Base-by-base conservation (phyloP, 768 basidiomycete species). In the Coprinellus aureogranulatus region DNA sequence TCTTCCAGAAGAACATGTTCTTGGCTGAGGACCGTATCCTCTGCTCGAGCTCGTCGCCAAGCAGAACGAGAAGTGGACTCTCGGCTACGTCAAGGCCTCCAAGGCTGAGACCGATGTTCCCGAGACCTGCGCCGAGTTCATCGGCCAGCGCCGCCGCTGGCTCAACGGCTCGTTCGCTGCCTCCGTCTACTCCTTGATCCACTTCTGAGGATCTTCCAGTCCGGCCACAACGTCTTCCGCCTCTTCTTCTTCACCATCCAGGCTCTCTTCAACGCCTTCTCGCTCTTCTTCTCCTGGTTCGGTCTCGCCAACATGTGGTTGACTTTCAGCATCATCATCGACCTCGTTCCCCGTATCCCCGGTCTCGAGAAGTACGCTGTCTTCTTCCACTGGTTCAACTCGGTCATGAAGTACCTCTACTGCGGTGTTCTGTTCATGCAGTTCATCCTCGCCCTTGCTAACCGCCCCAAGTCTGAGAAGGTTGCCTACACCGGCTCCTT, bases 181-280 rank as follows among this genome's bases (percentile, higher is more conserved):
- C 12, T 64, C 54, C 42, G 53, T 93, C 87, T 96, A 96, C 72
- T 87, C 93, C 5, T 73, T 97, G n/a, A 89, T 93, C 66, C 90
- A 96, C 74, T 98, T 96, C 77, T 92, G 89, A 81, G 83, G 61
- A 81, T 96, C 52, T 98, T 97, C 74, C 82, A 80, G 63, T 93
- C 91, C 27, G 83, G 87, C 12, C 95, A 98, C 65, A 90, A 90
- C 26, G 81, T 92, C 53, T 81, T 96, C 61, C 87, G 96, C 67
- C 92, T 98, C 90, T 89, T 98, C 78, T 94, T 98, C 79, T 86
- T 99, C 71, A 95, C 98, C 67, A 66, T 99, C 47, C 96, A 98
- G 73, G 94, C 87, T 41, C 58, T 98, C 54, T 95, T 93, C 72
- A 94, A 94, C 72, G 66, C 93, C 48, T 85, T 90, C 70, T 87